Evolutionary conservation across 2,329 filamentous ascomycete species (phyloP).

Genomic region (Daldinia eschscholtzii): DNA sequence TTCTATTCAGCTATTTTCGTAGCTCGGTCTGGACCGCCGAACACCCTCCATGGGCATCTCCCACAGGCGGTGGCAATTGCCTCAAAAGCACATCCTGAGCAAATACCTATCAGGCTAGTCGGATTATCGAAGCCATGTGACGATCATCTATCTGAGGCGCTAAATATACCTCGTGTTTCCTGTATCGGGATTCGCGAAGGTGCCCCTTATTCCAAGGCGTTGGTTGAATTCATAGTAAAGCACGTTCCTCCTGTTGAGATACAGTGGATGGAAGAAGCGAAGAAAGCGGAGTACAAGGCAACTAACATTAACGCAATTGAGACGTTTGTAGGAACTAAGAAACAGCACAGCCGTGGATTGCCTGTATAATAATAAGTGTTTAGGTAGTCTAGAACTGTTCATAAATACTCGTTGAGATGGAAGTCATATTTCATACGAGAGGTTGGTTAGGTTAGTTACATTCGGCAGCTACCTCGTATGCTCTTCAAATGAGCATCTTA

Average conservation of each 20-base stretch:
- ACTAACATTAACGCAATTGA: slow-evolving; percentile 63
- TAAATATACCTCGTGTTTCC: slow-evolving; percentile 74
- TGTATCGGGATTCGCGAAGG: slow-evolving; percentile 70
- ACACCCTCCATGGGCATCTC: slow-evolving; percentile 71
- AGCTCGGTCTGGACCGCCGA: slow-evolving; percentile 67
- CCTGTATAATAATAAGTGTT: slow-evolving; percentile 3
- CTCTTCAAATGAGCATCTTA: background rate
- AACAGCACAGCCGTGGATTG: slow-evolving; percentile 44
- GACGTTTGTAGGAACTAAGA: slow-evolving; percentile 56
- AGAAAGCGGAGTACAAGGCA: slow-evolving; percentile 56
- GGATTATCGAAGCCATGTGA: slow-evolving; percentile 72
- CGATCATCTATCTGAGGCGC: slow-evolving; percentile 65
- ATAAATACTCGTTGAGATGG: background rate
- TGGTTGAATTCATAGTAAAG: slow-evolving; percentile 68
- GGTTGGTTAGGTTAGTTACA: background rate
- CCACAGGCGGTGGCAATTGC: slow-evolving; percentile 67
- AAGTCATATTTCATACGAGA: background rate
- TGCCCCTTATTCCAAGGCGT: slow-evolving; percentile 67
- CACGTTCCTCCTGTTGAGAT: slow-evolving; percentile 66
- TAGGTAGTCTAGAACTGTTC: background rate
- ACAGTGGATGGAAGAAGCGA: slow-evolving; percentile 67
- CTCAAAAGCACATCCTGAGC: slow-evolving; percentile 57
- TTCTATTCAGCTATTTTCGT: slow-evolving; percentile 69
- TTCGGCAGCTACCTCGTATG: background rate
- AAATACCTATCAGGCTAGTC: slow-evolving; percentile 67